phyloP scores from a whole-genome alignment of 306 rosid genomes.

The Glycine soja region DNA sequence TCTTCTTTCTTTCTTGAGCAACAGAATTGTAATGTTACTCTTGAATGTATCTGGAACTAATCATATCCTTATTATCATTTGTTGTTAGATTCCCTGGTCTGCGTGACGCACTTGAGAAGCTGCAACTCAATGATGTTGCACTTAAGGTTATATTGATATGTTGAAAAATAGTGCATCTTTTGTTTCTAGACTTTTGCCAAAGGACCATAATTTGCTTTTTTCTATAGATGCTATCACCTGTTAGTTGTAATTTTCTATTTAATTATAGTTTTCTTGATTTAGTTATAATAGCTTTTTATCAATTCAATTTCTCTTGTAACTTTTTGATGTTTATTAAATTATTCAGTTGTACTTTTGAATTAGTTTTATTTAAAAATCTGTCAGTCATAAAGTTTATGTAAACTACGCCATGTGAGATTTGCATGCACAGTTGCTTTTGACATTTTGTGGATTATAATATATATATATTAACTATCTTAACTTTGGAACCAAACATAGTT shows the following conservation, averaged over 20 bases:
- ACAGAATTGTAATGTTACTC: conserved; percentile 28
- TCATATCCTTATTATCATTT: conserved; percentile 21
- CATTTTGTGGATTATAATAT: conserved; percentile 5
- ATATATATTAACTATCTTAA: background rate
- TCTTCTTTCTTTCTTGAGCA: conserved; percentile 28
- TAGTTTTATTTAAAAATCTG: conserved; percentile 37
- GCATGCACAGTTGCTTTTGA: conserved; percentile 35
- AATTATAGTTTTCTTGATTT: conserved; percentile 22
- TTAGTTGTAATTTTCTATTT: conserved; percentile 18
- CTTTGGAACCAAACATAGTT: background rate
- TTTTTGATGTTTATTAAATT: conserved; percentile 39
- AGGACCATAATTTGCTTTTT: conserved; percentile 19
- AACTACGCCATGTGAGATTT: conserved; percentile 28
- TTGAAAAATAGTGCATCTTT: conserved; percentile 39
- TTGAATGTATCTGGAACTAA: conserved; percentile 32
- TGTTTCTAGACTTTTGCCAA: conserved; percentile 30
- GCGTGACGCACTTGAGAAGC: conserved; percentile 96
- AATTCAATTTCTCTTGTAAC: conserved; percentile 18
- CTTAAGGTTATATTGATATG: conserved; percentile 66
- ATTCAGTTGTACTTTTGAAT: conserved; percentile 35
- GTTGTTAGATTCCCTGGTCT: conserved; percentile 79
- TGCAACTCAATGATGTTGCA: conserved; percentile 97
- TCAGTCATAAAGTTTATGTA: conserved; percentile 35
- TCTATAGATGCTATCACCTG: conserved; percentile 23
- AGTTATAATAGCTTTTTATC: conserved; percentile 8